Evolutionary conservation across 176 grass and related monocot species (phyloP), one percentile per base, ranked within the genome.

Genomic region (Avena atlantica): DNA sequence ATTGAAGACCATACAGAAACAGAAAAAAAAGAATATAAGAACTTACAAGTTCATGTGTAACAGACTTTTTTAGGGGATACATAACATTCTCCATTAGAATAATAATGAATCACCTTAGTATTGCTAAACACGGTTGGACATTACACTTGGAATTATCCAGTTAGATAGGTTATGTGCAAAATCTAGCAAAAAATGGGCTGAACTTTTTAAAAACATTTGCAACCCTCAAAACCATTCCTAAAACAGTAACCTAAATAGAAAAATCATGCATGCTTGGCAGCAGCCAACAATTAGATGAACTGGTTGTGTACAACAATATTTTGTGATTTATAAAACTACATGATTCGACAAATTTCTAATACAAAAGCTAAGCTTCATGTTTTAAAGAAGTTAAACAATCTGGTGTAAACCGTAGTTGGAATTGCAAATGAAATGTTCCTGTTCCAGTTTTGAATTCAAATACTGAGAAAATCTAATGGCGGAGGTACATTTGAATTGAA

Each of bases 161-260:
- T 70, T 88, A 21, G 20, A 86, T 62, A 53, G 60, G 23, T 60
- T 64, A 57, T 66, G n/a, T 74, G 65, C 10, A 84, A 34, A 37
- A 80, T 83, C 13, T 31, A 71, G 48, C 13, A 7, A 17, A 69
- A 31, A 82, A 71, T 78, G 62, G 82, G 69, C 20, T 76, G 50
- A 47, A 88, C n/a, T 48, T 27, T n/a, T 47, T 49, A 83, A 64
- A 70, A 82, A 51, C 47, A 82, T 82, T 82, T 89, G 50, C 5
- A 60, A 31, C 12, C 71, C n/a, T 16, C 47, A 82, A 76, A 69
- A 48, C 0, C n/a, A 74, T 71, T 71, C 19, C 27, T 88, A 14
- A 10, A 76, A 37, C 2, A 81, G 19, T 49, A 67, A 59, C 36
- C 24, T 74, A 70, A 59, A 64, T 47, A 77, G 12, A 85, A 70